A percentile compares a stretch with the other conserved stretches of the same genome.
These are phyloP conservation scores for Rhodamnia rubescens DNA, from an alignment of 345 rosid genomes.

Conservation along the genomic window DNA sequence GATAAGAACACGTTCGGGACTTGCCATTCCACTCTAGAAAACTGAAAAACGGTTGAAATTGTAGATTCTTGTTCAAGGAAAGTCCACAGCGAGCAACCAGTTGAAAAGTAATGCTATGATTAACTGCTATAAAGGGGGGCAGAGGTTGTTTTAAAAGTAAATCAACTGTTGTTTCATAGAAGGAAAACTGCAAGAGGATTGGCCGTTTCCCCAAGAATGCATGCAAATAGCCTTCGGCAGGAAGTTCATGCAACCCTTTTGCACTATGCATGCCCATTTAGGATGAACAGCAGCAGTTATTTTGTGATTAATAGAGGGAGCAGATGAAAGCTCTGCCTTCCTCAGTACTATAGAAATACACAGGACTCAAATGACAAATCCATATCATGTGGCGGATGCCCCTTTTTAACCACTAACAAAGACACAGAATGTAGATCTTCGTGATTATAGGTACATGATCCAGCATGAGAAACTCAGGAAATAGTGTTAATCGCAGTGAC, in stretches of 20 bases:
- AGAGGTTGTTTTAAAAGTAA: not conserved
- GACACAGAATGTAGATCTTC: not conserved
- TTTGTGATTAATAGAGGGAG: not conserved
- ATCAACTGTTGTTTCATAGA: not conserved
- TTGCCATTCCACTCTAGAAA: not conserved
- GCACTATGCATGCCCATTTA: not conserved
- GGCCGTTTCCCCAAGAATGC: no score
- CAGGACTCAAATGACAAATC: not conserved
- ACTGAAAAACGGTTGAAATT: not conserved
- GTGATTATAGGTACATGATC: not conserved
- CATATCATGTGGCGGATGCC: not conserved
- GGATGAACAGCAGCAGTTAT: not conserved
- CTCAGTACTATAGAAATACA: not conserved
- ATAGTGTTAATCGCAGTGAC: not conserved
- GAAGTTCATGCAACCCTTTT: not conserved
- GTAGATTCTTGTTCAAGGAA: not conserved
- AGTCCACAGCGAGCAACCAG: not conserved
- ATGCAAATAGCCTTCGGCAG: no score
- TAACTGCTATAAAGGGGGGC: not conserved
- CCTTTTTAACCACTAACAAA: not conserved
- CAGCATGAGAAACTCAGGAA: not conserved
- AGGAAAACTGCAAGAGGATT: no score
- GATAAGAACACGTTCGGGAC: not conserved
- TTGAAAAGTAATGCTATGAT: not conserved
- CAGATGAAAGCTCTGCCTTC: not conserved